Evolutionary conservation across 352 stramenopile genomes (phyloP), one percentile per base, ranked within the genome.

Genomic region (Phytophthora litchii): DNA sequence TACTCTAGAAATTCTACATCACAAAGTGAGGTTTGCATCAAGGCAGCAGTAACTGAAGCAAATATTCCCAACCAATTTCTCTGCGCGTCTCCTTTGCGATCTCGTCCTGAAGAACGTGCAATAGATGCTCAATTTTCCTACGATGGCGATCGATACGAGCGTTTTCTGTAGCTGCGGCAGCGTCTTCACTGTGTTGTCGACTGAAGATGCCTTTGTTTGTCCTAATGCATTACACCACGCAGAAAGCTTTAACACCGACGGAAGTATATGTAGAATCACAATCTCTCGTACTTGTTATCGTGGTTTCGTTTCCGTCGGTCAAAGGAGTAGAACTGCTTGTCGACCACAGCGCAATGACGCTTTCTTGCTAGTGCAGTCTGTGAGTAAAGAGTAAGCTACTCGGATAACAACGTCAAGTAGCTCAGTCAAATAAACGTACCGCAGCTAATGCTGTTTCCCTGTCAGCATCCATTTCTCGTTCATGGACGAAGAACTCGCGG

Each of bases 71-170:
- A 89, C 78, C 65, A 45, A 90, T 86, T 54, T 87, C 72, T 45
- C 80, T 75, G 6, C 68, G 60, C 1, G 80, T 88, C 49, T 89
- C 80, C 16, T 63, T 70, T 14, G 74, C 68, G 32, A 91, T 83
- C 44, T 91, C 80, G 14, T 70, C 53, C 50, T 89, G 80, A 3
- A 91, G 55, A 1, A 88, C 50, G 11, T 86, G 66, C 5, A 91
- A 25, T 9, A 91, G 55, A 32, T 89, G 80, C 40, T 78, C 48
- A 16, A 72, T 86, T 45, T 85, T 88, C 55, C 80, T 70, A 36
- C 73, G 67, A 12, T 90, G 78, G 0, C 70, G 61, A 14, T 85
- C 70, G 10, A 87, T 88, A 38, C 73, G 48, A 34, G 34, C 40
- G 1, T 29, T 64, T 45, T 79, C 69, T 36, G 42, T 43, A 11